Conservation (phyloP, 83 land plant genomes). For the Picea mariana region DNA sequence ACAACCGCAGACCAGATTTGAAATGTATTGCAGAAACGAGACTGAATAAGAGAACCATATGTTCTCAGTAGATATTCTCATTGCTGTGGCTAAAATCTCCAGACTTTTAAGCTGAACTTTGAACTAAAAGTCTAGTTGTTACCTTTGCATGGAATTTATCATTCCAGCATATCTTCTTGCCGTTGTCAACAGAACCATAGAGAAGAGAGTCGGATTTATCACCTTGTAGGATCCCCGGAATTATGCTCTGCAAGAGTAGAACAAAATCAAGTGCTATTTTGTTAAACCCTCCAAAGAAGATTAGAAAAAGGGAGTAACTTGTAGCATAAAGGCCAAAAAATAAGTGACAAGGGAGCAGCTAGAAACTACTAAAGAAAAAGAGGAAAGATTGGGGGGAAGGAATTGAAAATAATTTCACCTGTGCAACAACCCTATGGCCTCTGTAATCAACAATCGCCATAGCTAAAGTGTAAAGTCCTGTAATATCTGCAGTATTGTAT, state of each 20-base stretch:
- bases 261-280: neutral
- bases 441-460: conserved; percentile 98
- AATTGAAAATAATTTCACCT: conserved; percentile 46
- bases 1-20: too few relatives aligned
- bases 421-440: conserved; percentile 97
- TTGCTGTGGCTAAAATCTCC: neutral
- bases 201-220: conserved; percentile 97
- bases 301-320: too few relatives aligned
- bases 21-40: neutral
- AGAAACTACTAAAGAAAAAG: neutral
- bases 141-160: conserved; percentile 97
- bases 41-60: neutral
- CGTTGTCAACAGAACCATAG: conserved; percentile 99
- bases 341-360: neutral
- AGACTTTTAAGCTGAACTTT: neutral
- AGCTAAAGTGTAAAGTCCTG: conserved; percentile 92
- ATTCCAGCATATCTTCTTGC: conserved; percentile 98
- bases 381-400: neutral
- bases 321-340: too few relatives aligned
- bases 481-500: conserved; percentile 92
- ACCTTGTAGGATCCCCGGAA: conserved; percentile 99
- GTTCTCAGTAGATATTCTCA: neutral
- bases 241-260: conserved; percentile 71
- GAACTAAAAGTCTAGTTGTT: neutral
- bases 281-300: neutral